Base-by-base conservation (phyloP, 2,329 filamentous ascomycete species). In the Colletotrichum camelliae region DNA sequence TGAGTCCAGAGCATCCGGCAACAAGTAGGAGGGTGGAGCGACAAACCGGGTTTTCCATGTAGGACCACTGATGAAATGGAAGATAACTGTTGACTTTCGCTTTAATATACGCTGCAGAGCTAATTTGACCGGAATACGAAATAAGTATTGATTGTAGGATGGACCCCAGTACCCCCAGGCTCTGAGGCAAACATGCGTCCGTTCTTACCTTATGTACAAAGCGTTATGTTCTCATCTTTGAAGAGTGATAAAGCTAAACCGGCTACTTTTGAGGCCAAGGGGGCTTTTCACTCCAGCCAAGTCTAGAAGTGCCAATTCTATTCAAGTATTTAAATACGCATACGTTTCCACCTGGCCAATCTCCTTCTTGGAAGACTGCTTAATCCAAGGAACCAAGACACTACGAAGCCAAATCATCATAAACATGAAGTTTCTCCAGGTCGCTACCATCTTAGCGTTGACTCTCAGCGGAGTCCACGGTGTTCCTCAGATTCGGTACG, bases 291-390 rank as follows among this genome's bases (percentile, higher is more conserved):
- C n/a, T 52, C 2, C n/a, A 7, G 7, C 10, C n/a, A 7, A 52
- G 43, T 52, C 12, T n/a, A 52, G 12, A 24, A 4, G 2, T 52
- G 43, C 10, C n/a, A 52, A 3, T 21, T 21, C n/a, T 52, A 12
- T 12, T 2, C 7, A 21, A 21, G 10, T 13, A 52, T 52, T 52
- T 52, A 13, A 52, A 52, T 12, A 52, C 43, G 6, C 43, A 21
- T 13, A 7, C 43, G 10, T 52, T n/a, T 31, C 43, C 10, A 21
- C 10, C 12, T 13, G 3, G 7, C 10, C 39, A 18, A 12, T 18
- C 2, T 13, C 4, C 5, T 10, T 21, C 5, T 7, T 13, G 12
- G 1, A 13, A 12, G n/a, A 6, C n/a, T 12, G 1, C 10, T 52
- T 33, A 10, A 21, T 6, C 5, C n/a, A 7, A 52, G 12, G 6